phyloP scores from a whole-genome alignment of 148 eudicot genomes.

The Persicaria maculosa region DNA sequence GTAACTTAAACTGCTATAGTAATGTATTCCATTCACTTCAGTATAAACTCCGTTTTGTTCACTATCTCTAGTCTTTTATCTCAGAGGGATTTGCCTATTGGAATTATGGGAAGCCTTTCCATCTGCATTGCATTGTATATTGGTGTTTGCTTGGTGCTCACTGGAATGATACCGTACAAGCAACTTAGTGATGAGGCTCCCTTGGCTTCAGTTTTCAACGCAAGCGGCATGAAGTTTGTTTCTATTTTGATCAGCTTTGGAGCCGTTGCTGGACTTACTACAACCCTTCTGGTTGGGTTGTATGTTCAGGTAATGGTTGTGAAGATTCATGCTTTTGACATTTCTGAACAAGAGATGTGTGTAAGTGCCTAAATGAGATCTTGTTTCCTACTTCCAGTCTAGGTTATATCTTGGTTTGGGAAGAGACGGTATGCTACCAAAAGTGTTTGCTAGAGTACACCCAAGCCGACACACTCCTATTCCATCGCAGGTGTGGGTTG shows the following conservation, averaged over 20 bases:
- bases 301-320: constrained; percentile 80
- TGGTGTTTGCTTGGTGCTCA: constrained; percentile 89
- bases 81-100: constrained; percentile 91
- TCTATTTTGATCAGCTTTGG: constrained; percentile 84
- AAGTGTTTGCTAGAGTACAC: constrained; percentile 75
- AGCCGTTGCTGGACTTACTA: constrained; percentile 98
- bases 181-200: constrained; percentile 91
- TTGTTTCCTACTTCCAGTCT: constrained; percentile 49
- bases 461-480: constrained; percentile 76
- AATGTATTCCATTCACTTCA: neutral
- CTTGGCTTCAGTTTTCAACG: constrained; percentile 69
- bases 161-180: constrained; percentile 91
- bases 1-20: constrained; percentile 24
- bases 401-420: constrained; percentile 94
- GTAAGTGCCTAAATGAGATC: neutral
- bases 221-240: constrained; percentile 80
- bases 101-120: constrained; percentile 87
- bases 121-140: constrained; percentile 69
- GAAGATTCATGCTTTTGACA: neutral
- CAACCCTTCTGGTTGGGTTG: constrained; percentile 91
- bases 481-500: constrained; percentile 91
- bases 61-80: constrained; percentile 1
- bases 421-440: constrained; percentile 89
- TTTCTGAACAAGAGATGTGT: neutral
- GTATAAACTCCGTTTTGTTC: neutral